These are phyloP conservation scores for Mycena pura DNA, from an alignment of 768 basidiomycete species.

Conservation along the genomic window DNA sequence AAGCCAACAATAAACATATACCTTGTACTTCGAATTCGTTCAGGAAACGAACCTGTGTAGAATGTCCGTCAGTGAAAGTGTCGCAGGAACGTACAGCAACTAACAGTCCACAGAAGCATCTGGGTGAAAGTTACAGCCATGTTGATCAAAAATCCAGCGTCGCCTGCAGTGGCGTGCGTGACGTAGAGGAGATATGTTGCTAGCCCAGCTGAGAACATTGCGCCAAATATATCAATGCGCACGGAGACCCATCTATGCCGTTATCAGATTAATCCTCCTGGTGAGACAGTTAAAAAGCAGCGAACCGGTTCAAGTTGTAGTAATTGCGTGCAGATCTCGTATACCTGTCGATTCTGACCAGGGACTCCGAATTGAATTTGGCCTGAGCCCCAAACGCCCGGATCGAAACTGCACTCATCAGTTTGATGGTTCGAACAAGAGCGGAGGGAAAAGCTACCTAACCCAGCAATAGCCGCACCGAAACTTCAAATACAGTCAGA, in stretches of 20 bases:
- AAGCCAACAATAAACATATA: no score
- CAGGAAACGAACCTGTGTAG: background rate
- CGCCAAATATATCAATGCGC: conserved; percentile 48
- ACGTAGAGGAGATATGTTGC: conserved; percentile 49
- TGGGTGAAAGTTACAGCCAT: conserved; percentile 51
- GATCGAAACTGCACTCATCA: conserved; percentile 51
- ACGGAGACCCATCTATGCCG: conserved; percentile 42
- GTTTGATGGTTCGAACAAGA: background rate
- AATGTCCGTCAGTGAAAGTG: background rate
- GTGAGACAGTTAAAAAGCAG: conserved; percentile 46
- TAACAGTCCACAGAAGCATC: conserved; percentile 46
- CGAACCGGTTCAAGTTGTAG: conserved; percentile 54
- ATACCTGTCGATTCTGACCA: conserved; percentile 62
- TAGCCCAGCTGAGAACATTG: conserved; percentile 41
- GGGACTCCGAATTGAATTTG: conserved; percentile 50
- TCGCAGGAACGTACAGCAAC: background rate
- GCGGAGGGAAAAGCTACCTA: conserved; percentile 38
- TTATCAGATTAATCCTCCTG: conserved; percentile 48
- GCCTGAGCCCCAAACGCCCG: conserved; percentile 69
- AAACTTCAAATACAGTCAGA: conserved; percentile 35
- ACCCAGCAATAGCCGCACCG: conserved; percentile 63
- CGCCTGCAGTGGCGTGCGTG: conserved; percentile 36
- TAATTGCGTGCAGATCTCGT: conserved; percentile 52
- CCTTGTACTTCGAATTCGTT: conserved; percentile 1
- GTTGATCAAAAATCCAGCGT: conserved; percentile 45